These are phyloP conservation scores for Cymbidium sinense DNA, from an alignment of 106 monocot genomes.

Conservation along the genomic window DNA sequence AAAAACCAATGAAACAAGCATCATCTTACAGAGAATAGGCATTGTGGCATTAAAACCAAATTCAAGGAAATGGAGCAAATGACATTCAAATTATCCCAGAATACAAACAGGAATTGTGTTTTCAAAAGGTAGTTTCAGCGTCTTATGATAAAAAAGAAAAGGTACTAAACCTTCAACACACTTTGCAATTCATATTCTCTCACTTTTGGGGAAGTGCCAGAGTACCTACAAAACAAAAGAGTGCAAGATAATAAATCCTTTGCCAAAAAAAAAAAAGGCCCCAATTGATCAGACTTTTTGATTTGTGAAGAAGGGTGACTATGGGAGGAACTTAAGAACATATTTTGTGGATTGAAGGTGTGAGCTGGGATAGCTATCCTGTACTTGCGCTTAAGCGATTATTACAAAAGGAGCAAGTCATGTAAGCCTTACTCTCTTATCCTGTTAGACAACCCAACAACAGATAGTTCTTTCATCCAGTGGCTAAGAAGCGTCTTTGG, in stretches of 20 bases:
- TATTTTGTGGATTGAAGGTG: not conserved
- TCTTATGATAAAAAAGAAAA: not conserved
- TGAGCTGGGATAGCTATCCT: not conserved
- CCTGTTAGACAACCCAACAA: constrained; percentile 66
- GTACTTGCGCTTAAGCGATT: constrained; percentile 4
- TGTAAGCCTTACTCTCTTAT: constrained; percentile 62
- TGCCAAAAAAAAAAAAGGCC: not conserved
- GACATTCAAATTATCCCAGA: not conserved
- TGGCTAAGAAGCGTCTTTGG: constrained; percentile 94
- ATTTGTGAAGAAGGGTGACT: not conserved
- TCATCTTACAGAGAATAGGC: not conserved
- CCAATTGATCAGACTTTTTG: not conserved
- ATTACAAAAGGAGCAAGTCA: constrained; percentile 3
- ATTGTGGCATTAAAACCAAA: not conserved
- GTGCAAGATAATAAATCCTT: not conserved
- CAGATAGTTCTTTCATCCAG: constrained; percentile 86
- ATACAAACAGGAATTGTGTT: not conserved
- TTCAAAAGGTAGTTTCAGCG: not conserved
- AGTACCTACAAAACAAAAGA: constrained; percentile 54
- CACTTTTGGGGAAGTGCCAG: constrained; percentile 51
- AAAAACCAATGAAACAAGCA: not conserved
- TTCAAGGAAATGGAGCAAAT: not conserved
- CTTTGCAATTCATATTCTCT: constrained; percentile 70
- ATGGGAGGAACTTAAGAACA: not conserved
- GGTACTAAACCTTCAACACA: constrained; percentile 50